A percentile compares a stretch with the other conserved stretches of the same genome.
phyloP scores from a whole-genome alignment of 177 flowering plant species.

The Telopea speciosissima region DNA sequence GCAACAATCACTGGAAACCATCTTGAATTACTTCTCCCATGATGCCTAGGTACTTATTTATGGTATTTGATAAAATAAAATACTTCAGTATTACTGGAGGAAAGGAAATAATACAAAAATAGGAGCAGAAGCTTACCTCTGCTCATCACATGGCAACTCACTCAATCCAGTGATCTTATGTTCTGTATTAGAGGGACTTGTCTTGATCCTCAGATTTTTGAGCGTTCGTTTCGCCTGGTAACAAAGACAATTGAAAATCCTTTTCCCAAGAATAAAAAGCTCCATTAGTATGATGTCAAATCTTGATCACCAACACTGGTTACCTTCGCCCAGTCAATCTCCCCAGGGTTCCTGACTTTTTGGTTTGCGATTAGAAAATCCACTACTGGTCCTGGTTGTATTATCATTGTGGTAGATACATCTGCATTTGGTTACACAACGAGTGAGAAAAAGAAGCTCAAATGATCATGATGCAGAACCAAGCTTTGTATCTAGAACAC shows the following conservation, averaged over 20 bases:
- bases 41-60: too few species aligned
- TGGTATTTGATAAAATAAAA: too few species aligned
- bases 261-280: neutral
- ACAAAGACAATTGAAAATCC: neutral
- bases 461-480: neutral
- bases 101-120: neutral
- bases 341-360: conserved; percentile 38
- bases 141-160: conserved; percentile 54
- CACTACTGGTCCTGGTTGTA: conserved; percentile 73
- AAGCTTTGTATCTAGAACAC: neutral
- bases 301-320: neutral
- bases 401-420: conserved; percentile 70
- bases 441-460: neutral
- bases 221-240: conserved; percentile 60
- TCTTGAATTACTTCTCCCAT: too few species aligned
- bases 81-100: neutral
- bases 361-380: conserved; percentile 68
- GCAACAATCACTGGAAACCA: neutral
- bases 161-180: conserved; percentile 74
- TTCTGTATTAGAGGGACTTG: conserved; percentile 50
- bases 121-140: conserved; percentile 31
- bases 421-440: conserved; percentile 28
- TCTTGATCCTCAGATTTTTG: conserved; percentile 61
- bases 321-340: conserved; percentile 70
- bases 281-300: neutral